A percentile compares a stretch with the other conserved stretches of the same genome.
These are phyloP conservation scores for Coemansia asiatica DNA, from an alignment of 192 early-diverging fungal genomes.

Conservation along the genomic window DNA sequence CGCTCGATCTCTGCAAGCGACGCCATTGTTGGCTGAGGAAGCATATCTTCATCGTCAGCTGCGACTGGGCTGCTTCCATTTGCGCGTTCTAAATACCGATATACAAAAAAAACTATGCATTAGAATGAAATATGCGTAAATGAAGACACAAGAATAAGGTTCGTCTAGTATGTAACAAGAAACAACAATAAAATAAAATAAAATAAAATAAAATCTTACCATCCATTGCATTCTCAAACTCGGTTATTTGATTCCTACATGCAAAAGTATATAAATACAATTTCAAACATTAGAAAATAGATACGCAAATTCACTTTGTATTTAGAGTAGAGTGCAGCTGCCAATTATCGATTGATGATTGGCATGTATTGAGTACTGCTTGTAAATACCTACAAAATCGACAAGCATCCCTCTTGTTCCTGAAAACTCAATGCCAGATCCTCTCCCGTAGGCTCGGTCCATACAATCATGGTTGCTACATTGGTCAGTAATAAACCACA, in stretches of 20 bases:
- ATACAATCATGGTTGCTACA: conserved; percentile 91
- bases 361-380: neutral
- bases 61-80: conserved; percentile 23
- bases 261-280: neutral
- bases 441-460: conserved; percentile 64
- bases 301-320: neutral
- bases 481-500: neutral
- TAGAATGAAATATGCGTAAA: neutral
- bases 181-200: neutral
- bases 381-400: conserved; percentile 64
- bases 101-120: neutral
- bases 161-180: no score
- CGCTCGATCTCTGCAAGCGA: conserved; percentile 73
- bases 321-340: conserved; percentile 1
- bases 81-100: conserved; percentile 16
- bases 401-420: conserved; percentile 80
- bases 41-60: conserved; percentile 6
- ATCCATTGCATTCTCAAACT: conserved; percentile 53
- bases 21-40: conserved; percentile 69
- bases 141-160: no score
- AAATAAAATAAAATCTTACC: conserved; percentile 32
- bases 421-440: conserved; percentile 95
- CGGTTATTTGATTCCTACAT: conserved; percentile 51
- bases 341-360: neutral
- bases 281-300: neutral